A percentile compares a stretch with the other conserved stretches of the same genome.
These are phyloP conservation scores for Bathelium albidoporum DNA, from an alignment of 495 filamentous ascomycete species.

Conservation along the genomic window DNA sequence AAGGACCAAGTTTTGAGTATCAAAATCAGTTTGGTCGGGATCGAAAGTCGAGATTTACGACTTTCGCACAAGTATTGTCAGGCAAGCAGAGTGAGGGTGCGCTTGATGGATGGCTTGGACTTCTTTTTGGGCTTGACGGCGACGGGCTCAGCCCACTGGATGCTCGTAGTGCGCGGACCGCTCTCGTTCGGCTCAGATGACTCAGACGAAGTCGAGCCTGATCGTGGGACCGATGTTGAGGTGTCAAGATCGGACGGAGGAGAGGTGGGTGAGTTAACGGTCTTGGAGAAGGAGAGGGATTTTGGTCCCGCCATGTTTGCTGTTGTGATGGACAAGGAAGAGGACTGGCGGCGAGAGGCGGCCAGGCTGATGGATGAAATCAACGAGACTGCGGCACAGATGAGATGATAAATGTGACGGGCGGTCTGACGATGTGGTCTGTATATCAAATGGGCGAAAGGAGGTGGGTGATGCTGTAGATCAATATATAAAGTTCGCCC, in stretches of 20 bases:
- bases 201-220: background rate
- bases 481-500: conserved; percentile 1
- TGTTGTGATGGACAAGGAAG: background rate
- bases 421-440: background rate
- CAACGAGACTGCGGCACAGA: background rate
- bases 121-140: conserved; percentile 4
- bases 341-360: background rate
- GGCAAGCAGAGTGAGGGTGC: background rate
- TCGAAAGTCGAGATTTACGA: background rate
- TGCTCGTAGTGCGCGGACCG: background rate
- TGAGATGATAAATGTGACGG: background rate
- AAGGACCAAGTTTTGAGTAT: background rate
- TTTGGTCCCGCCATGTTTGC: background rate
- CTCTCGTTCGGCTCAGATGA: background rate
- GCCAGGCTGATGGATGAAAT: background rate
- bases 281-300: background rate
- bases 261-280: background rate
- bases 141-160: background rate
- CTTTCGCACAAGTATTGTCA: background rate
- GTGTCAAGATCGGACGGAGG: background rate
- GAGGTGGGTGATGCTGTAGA: background rate
- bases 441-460: background rate
- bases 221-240: background rate
- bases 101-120: conserved; percentile 1
- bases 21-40: background rate